Percentiles rank a stretch among this genome's conserved stretches.
Conservation (phyloP, 2,329 filamentous ascomycete species). For the Beauveria caledonica region DNA sequence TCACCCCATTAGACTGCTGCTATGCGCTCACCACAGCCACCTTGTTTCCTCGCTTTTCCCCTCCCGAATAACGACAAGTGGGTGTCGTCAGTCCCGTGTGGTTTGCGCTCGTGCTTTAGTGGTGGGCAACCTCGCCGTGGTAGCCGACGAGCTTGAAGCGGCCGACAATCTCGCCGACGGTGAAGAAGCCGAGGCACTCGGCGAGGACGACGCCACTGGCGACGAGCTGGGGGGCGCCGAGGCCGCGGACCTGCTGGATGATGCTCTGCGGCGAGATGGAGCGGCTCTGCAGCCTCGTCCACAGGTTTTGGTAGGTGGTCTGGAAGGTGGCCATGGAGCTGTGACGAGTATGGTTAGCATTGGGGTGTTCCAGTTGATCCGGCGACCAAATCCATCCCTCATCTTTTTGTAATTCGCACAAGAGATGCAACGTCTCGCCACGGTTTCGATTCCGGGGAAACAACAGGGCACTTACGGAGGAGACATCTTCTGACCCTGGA, state of each 20-base stretch:
- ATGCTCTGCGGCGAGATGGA: slow-evolving; percentile 49
- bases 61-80: too few species aligned
- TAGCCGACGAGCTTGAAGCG: slow-evolving; percentile 94
- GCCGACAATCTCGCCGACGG: slow-evolving; percentile 92
- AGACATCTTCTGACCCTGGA: slow-evolving; percentile 81
- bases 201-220: slow-evolving; percentile 70
- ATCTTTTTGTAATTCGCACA: not conserved
- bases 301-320: slow-evolving; percentile 69
- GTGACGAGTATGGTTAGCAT: slow-evolving; percentile 11
- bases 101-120: slow-evolving; percentile 31
- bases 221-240: slow-evolving; percentile 63
- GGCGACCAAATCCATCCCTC: not conserved
- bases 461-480: slow-evolving; percentile 81
- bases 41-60: not conserved
- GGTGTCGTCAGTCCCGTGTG: too few species aligned
- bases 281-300: slow-evolving; percentile 61
- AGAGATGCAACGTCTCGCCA: not conserved
- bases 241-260: slow-evolving; percentile 53
- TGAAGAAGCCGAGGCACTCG: slow-evolving; percentile 94
- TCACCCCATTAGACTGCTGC: not conserved
- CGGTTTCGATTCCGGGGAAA: not conserved
- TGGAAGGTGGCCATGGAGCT: slow-evolving; percentile 79
- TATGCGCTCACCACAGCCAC: too few species aligned
- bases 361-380: not conserved
- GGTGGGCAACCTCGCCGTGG: slow-evolving; percentile 57